Conservation (phyloP, 2,329 filamentous ascomycete genomes). For the Spiromastix sp. region DNA sequence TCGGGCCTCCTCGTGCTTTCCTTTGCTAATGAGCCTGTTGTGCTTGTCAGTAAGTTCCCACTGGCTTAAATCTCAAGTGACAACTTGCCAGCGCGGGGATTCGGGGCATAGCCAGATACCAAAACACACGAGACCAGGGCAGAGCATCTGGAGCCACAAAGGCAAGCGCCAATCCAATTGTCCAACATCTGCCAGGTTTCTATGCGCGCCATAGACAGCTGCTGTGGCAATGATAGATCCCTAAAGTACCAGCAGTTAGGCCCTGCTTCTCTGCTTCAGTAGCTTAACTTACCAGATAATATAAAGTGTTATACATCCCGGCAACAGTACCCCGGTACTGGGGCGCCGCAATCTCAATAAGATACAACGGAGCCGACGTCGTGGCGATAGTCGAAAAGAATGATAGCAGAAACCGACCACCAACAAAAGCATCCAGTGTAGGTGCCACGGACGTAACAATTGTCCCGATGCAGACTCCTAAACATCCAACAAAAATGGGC, state of each 20-base stretch:
- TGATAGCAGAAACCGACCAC: conserved; percentile 22
- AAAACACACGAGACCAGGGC: conserved; percentile 8
- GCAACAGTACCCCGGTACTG: conserved; percentile 19
- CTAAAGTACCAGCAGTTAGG: background rate
- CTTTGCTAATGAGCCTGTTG: conserved; percentile 15
- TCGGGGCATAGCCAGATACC: conserved; percentile 15
- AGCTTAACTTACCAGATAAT: conserved; percentile 8
- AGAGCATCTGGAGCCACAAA: conserved; percentile 11
- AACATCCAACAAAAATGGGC: conserved; percentile 33
- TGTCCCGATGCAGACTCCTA: conserved; percentile 18
- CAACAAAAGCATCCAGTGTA: conserved; percentile 18
- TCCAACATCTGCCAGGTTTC: conserved; percentile 2
- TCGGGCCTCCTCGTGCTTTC: conserved; percentile 16
- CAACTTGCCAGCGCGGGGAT: conserved; percentile 20
- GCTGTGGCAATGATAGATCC: conserved; percentile 10
- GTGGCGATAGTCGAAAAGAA: conserved; percentile 27
- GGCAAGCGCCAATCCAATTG: conserved; percentile 10
- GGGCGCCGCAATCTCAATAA: conserved; percentile 21
- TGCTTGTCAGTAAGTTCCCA: background rate
- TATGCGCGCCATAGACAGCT: conserved; percentile 8
- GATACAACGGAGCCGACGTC: conserved; percentile 20
- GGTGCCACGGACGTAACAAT: conserved; percentile 16
- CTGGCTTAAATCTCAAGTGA: conserved; percentile 6
- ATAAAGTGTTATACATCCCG: conserved; percentile 20
- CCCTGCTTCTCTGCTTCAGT: no score